Percentiles rank a stretch among this genome's conserved stretches.
These are phyloP conservation scores for Coemansia sp. DNA, from an alignment of 192 early-diverging fungal genomes.

Conservation along the genomic window DNA sequence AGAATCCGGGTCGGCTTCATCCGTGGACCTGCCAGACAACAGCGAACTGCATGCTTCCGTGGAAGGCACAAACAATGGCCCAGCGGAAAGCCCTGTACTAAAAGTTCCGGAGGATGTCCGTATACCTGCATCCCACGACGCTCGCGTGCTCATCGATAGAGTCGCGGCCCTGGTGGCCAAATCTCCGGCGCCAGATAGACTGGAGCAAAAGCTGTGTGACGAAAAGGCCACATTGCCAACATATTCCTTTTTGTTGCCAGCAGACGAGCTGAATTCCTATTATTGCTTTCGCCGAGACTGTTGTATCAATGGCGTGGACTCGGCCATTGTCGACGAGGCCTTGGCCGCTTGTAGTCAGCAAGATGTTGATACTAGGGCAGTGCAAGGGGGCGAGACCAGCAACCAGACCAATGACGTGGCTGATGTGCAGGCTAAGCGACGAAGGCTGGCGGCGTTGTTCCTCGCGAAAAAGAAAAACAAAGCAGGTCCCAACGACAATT, in stretches of 20 bases:
- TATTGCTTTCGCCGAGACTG: conserved; percentile 44
- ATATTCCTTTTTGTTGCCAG: conserved; percentile 38
- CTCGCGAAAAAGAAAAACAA: conserved; percentile 1
- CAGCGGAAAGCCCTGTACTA: background rate
- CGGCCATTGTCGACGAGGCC: conserved; percentile 11
- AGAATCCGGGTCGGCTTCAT: conserved; percentile 10
- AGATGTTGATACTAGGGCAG: background rate
- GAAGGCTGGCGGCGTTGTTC: conserved; percentile 27
- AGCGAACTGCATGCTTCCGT: background rate
- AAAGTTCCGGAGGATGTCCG: conserved; percentile 12
- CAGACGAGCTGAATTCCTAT: conserved; percentile 19
- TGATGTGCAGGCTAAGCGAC: conserved; percentile 33
- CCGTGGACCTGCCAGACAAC: background rate
- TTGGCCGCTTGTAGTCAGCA: background rate
- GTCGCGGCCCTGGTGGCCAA: conserved; percentile 32
- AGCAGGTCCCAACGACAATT: background rate
- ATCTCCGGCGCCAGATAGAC: conserved; percentile 17
- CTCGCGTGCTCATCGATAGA: conserved; percentile 24
- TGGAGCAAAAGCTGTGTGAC: conserved; percentile 27
- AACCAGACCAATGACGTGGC: background rate
- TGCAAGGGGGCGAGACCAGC: background rate
- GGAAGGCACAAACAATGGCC: background rate
- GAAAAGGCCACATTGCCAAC: conserved; percentile 29
- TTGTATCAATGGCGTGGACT: conserved; percentile 6
- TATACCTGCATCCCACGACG: conserved; percentile 19